Base-by-base conservation (phyloP, 352 stramenopile genomes). In the Plasmopara viticola region DNA sequence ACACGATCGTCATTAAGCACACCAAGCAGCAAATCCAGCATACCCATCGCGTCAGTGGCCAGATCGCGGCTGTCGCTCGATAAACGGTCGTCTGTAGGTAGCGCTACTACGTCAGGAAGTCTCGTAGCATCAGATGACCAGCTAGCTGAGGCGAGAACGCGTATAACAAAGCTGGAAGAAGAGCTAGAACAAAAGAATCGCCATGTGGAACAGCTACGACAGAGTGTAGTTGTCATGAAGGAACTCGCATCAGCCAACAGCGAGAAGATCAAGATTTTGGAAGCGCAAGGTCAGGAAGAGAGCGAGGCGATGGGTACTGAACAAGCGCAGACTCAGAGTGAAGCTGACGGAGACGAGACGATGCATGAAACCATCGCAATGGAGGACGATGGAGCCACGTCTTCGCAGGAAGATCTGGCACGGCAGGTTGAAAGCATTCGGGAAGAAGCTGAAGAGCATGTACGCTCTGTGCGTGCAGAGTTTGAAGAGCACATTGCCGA, bases 151-250 rank as follows among this genome's bases (percentile, higher is more conserved):
- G 74, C 76, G 0, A 69, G 68, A 46, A 57, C 68, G 5, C 63
- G 50, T 20, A 84, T 87, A 39, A 57, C 64, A 5, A 84, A 74
- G 49, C 61, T 90, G 29, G 76, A 90, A 52, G 68, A 83, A 42
- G 74, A 86, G 38, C 53, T 90, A 45, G 76, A 90, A 35, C 72
- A 90, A 54, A 81, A 82, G 49, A 83, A 82, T 44, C 60, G 74
- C 12, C 65, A 79, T 25, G 70, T 87, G 4, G 73, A 87, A 51
- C 78, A 89, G 56, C 48, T 87, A 35, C 80, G 80, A 44, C 78
- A 88, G 43, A 87, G 68, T 25, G 42, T 87, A 12, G 46, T 53
- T 0, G 67, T 81, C 30, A 66, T 86, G 53, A 73, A 79, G 35
- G 69, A 88, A 39, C 53, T 60, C 2, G 63, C 60, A n/a, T 20